Evolutionary conservation across 2,329 filamentous ascomycete species (phyloP), one percentile per base, ranked within the genome.

Genomic region (Cercospora brassicicola): DNA sequence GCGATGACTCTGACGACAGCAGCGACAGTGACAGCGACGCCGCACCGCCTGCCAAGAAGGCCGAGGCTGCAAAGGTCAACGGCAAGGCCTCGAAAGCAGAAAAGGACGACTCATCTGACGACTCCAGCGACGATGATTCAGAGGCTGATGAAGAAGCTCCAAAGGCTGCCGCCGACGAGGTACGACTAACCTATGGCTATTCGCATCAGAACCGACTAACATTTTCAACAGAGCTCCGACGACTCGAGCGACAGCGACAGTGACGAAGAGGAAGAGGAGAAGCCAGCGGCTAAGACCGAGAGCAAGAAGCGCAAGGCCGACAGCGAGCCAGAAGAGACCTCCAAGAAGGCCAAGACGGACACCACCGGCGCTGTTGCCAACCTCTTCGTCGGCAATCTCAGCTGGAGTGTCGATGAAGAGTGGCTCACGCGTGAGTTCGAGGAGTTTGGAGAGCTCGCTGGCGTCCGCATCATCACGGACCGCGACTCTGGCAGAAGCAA

Each of bases 341-440:
- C 85, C 69, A 92, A 92, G 87, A 91, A 91, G 85, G 81, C 83
- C 78, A 91, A 91, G 86, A 86, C 89, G 66, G 80, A 78, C 62
- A 65, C 30, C 30, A 62, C 61, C 18, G 78, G 80, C 78, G 62
- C 84, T 79, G 68, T 79, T 36, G 83, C 84, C 73, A 96, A 93
- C 76, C 89, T 97, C 64, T 97, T 96, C 81, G 89, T 93, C 73
- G 94, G 94, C 74, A 94, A 93, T 84, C 85, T 97, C 72, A 93
- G 91, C 82, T 97, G 93, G 93, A 92, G 90, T 78, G 85, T 97
- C 63, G 92, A 96, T 75, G 94, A 97, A 81, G 89, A 93, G 72
- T 88, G 88, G 82, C 89, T 97, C 72, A 86, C 87, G 73, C 87
- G 90, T 75, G 91, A 94, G 79, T 97, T 97, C 83, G 88, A 93